These are phyloP conservation scores for Aureobasidium sp. DNA, from an alignment of 2,329 filamentous ascomycete genomes.

Conservation along the genomic window DNA sequence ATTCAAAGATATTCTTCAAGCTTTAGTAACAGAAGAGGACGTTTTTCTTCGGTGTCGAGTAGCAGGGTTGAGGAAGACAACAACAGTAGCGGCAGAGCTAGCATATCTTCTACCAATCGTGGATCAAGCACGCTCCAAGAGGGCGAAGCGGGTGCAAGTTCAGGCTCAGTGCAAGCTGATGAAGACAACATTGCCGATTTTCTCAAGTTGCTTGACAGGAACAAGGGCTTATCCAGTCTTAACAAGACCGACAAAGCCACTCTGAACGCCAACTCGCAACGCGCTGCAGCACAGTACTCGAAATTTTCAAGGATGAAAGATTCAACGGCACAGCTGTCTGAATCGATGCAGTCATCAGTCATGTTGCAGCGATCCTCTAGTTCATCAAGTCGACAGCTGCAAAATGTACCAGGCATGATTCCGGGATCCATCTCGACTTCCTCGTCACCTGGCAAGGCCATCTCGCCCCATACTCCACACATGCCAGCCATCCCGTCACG, in stretches of 20 bases:
- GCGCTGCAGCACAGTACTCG: conserved; percentile 70
- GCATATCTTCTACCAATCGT: conserved; percentile 60
- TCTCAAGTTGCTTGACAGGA: conserved; percentile 76
- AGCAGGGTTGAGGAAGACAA: conserved; percentile 68
- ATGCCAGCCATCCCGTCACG: conserved; percentile 89
- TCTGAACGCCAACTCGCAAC: conserved; percentile 55
- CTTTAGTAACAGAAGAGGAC: conserved; percentile 76
- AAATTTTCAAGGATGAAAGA: conserved; percentile 87
- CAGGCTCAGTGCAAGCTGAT: conserved; percentile 65
- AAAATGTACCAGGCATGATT: conserved; percentile 54
- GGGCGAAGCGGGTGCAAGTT: conserved; percentile 48
- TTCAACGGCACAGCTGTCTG: conserved; percentile 78
- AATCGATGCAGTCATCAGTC: conserved; percentile 87
- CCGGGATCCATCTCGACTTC: conserved; percentile 69
- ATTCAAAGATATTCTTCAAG: conserved; percentile 89
- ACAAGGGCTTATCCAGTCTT: conserved; percentile 79
- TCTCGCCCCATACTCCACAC: conserved; percentile 85
- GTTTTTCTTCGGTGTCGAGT: conserved; percentile 67
- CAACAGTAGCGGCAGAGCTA: conserved; percentile 72
- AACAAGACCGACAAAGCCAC: conserved; percentile 52
- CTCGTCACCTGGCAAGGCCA: conserved; percentile 75
- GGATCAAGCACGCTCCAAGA: conserved; percentile 74
- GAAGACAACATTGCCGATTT: conserved; percentile 94
- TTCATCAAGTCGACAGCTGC: conserved; percentile 67
- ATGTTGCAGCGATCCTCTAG: conserved; percentile 76